Base-by-base conservation (phyloP, 257 asterid species). In the Henckelia pumila region DNA sequence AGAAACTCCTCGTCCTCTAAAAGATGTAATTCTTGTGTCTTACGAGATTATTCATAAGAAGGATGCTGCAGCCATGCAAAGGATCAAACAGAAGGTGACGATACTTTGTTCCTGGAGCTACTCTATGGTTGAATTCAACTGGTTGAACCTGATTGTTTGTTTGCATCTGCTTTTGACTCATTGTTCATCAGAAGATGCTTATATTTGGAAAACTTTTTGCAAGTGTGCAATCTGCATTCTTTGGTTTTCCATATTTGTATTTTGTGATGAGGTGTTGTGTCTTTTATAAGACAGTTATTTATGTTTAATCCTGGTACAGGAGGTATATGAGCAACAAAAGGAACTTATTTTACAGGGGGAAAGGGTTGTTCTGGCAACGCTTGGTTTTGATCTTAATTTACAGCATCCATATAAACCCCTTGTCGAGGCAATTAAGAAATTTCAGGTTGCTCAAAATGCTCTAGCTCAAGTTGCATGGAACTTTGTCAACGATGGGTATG, bases 391-490 rank as follows among this genome's bases (percentile, higher is more conserved):
- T 77, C 88, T 92, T 53, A 92, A 86, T 69, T 82, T 92, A 70
- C 86, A 69, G 63, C 98, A 92, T 75, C 98, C 98, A 11, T 92
- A 92, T 72, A 92, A 92, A 69, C 98, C 98, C 69, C 97, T 92
- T 52, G 96, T 92, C 22, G 96, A 86, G 87, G 96, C 98, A 63
- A 86, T 89, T 62, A 86, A 92, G 76, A 92, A 87, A 58, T 87
- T 92, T 76, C 75, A 89, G 86, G 97, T 89, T 83, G 96, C 96
- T 71, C 89, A 92, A 83, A 84, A 87, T 79, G 88, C 96, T 62
- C 83, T 92, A 19, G 96, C 96, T 59, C 96, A 92, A 80, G 98
- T 92, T 72, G 98, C 98, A n/a, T 92, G 98, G 98, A 92, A 92
- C 76, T 92, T 92, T 77, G 98, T 92, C 70, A 92, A 92, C 57